Conservation (phyloP, 306 rosid genomes). For the Ziziphus jujuba region DNA sequence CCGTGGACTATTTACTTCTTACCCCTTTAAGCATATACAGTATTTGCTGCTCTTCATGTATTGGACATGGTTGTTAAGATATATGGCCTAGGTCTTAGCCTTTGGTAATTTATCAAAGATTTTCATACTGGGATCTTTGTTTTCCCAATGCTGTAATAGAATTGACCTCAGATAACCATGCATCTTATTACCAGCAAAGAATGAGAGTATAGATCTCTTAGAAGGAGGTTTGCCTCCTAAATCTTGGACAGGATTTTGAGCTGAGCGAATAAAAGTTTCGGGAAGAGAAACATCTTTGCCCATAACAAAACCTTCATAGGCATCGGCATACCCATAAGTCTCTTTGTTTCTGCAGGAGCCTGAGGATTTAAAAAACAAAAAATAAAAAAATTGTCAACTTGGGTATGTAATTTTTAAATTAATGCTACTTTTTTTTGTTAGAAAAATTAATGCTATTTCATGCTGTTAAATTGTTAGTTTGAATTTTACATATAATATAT, state of each 20-base stretch:
- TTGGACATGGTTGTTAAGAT: slow-evolving; percentile 45
- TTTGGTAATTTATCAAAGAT: slow-evolving; percentile 57
- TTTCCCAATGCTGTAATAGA: slow-evolving; percentile 71
- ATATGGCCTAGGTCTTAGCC: slow-evolving; percentile 51
- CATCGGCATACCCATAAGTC: slow-evolving; percentile 68
- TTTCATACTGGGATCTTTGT: slow-evolving; percentile 87
- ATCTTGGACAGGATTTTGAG: slow-evolving; percentile 56
- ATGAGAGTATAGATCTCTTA: slow-evolving; percentile 66
- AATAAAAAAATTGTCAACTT: slow-evolving; percentile 7
- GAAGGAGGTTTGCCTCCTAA: slow-evolving; percentile 79
- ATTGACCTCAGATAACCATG: slow-evolving; percentile 81
- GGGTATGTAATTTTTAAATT: no score
- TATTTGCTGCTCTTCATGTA: slow-evolving; percentile 86
- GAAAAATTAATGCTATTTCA: no score
- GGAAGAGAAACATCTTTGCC: slow-evolving; percentile 95
- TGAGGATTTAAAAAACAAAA: no score
- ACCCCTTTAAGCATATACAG: slow-evolving; percentile 92
- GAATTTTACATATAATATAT: no score
- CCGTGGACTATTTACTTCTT: slow-evolving; percentile 90
- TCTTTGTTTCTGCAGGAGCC: slow-evolving; percentile 85
- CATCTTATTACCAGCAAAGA: slow-evolving; percentile 77
- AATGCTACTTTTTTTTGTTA: no score
- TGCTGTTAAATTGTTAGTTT: no score
- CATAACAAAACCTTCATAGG: slow-evolving; percentile 74
- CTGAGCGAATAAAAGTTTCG: slow-evolving; percentile 57